These are phyloP conservation scores for Fusarium vanettenii DNA, from an alignment of 2,329 filamentous ascomycete species.

Conservation along the genomic window DNA sequence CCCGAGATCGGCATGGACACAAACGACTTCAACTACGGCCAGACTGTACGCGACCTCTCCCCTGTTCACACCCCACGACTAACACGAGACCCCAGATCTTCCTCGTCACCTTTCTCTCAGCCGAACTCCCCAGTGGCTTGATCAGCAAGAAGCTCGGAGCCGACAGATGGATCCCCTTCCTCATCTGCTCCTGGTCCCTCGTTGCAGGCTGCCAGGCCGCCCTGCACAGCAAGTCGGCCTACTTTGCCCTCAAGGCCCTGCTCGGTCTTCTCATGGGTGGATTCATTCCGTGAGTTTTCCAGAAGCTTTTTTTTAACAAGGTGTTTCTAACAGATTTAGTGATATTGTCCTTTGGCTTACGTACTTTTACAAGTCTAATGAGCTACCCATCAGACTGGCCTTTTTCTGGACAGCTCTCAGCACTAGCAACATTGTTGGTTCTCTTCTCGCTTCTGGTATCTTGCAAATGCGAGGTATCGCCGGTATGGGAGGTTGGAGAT, in stretches of 20 bases:
- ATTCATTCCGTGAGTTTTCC: constrained; percentile 57
- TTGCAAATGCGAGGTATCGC: constrained; percentile 51
- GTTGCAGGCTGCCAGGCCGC: constrained; percentile 53
- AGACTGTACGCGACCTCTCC: constrained; percentile 45
- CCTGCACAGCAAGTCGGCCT: constrained; percentile 50
- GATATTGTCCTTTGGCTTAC: constrained; percentile 73
- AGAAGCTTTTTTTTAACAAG: rapidly evolving
- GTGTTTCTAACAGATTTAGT: constrained; percentile 14
- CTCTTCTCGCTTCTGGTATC: constrained; percentile 59
- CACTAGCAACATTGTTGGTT: constrained; percentile 63
- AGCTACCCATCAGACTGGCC: constrained; percentile 73
- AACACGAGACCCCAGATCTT: constrained; percentile 50
- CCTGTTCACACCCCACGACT: not conserved
- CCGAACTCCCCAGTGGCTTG: constrained; percentile 61
- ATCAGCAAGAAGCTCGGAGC: constrained; percentile 64
- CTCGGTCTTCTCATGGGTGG: constrained; percentile 62
- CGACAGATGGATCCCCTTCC: constrained; percentile 57
- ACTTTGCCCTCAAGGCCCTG: constrained; percentile 55
- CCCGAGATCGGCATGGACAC: constrained; percentile 55
- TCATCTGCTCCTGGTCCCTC: constrained; percentile 55
- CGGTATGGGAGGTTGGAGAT: constrained; percentile 54
- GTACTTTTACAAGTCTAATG: constrained; percentile 80
- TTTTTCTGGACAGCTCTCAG: constrained; percentile 79
- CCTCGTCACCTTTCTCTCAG: constrained; percentile 56
- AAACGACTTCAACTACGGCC: constrained; percentile 59